Evolutionary conservation across 2,329 filamentous ascomycete genomes (phyloP).

Genomic region (Escovopsis sp.): DNA sequence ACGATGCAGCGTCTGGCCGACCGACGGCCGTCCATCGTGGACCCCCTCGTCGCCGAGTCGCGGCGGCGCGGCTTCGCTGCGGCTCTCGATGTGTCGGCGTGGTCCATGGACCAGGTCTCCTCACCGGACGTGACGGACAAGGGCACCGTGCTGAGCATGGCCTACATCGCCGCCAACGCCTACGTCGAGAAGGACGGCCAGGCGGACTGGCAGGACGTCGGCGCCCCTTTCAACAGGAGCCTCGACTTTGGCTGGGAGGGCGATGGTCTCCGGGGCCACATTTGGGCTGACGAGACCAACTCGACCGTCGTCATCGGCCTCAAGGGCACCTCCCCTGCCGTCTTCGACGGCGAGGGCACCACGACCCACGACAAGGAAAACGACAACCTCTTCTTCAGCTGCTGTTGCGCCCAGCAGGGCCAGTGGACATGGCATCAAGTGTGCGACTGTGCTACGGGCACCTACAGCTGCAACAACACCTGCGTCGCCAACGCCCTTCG

Average conservation of each 20-base stretch:
- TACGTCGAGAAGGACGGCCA: slow-evolving; percentile 62
- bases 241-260: slow-evolving; percentile 84
- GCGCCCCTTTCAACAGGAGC: slow-evolving; percentile 67
- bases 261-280: slow-evolving; percentile 80
- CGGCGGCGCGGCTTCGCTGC: slow-evolving; percentile 50
- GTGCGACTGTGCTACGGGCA: slow-evolving; percentile 78
- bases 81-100: slow-evolving; percentile 56
- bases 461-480: slow-evolving; percentile 84
- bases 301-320: slow-evolving; percentile 79
- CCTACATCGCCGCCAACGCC: slow-evolving; percentile 77
- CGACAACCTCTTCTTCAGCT: slow-evolving; percentile 96
- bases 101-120: slow-evolving; percentile 65
- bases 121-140: slow-evolving; percentile 78
- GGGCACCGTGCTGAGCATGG: slow-evolving; percentile 67
- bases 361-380: slow-evolving; percentile 97
- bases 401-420: slow-evolving; percentile 89
- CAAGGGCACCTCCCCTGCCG: slow-evolving; percentile 79
- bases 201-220: slow-evolving; percentile 72
- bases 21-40: slow-evolving; percentile 59
- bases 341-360: slow-evolving; percentile 93
- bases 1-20: slow-evolving; percentile 73
- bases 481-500: slow-evolving; percentile 64
- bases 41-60: slow-evolving; percentile 61
- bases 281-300: slow-evolving; percentile 78
- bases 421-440: slow-evolving; percentile 83